Base-by-base conservation (phyloP, 306 rosid genomes). In the Malus asiatica region DNA sequence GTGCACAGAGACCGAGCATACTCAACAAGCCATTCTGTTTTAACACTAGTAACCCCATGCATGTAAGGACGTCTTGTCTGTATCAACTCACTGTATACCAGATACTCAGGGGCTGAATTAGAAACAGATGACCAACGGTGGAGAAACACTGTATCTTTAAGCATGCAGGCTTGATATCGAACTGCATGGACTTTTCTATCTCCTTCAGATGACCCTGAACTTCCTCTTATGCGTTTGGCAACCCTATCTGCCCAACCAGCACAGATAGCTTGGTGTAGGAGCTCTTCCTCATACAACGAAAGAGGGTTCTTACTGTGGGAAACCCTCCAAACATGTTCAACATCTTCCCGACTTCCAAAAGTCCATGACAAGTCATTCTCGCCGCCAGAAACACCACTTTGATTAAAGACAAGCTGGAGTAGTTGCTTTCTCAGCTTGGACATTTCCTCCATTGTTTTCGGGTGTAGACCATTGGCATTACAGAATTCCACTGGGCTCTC, bases 181-280 rank as follows among this genome's bases (percentile, higher is more conserved):
- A 81, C 84, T 25, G 77, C 85, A 52, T 72, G 86, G 63, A 80
- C 70, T 53, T 74, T 89, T 65, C 45, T 83, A 57, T 80, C 88
- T 63, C 85, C 90, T 35, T 77, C 87, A 4, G 84, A 69, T 16
- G 64, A 75, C 82, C 80, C 76, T 23, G 90, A 85, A 84, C 78
- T 81, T 72, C 74, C 83, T 78, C 88, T 75, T 79, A 88, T 68
- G 40, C 92, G 97, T 81, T 81, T 95, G 11, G 98, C 96, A 79
- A 95, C 91, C 90, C 92, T 87, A 74, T 95, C 98, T 58, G 93
- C 96, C 98, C 98, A 95, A 80, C 98, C 98, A 82, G 97, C 97
- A 85, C 98, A 95, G 68, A 95, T 88, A 30, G 95, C 94, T 87
- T 88, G 95, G 77, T 96, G 77, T 61, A 94, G 80, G 73, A 92